Conservation (phyloP, 108 stramenopile species). For the Licmophora abbreviata region DNA sequence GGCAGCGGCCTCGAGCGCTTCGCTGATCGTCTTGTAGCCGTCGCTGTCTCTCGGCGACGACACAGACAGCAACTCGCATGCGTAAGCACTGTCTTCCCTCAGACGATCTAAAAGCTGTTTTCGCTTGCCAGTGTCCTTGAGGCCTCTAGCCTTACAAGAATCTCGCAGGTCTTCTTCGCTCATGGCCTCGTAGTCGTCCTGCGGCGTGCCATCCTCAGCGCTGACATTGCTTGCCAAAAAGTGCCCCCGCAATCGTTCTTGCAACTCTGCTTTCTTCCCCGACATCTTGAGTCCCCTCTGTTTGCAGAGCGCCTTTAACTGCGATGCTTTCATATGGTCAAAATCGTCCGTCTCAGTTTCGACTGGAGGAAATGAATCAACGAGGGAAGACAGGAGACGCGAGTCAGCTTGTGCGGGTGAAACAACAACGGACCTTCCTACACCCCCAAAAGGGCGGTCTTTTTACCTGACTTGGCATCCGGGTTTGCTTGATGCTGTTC, state of each 20-base stretch:
- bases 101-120: slow-evolving; percentile 40
- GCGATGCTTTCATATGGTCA: slow-evolving; percentile 62
- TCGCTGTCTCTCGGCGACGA: slow-evolving; percentile 18
- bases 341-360: slow-evolving; percentile 43
- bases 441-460: slow-evolving; percentile 1
- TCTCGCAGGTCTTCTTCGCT: slow-evolving; percentile 63
- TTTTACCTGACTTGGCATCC: slow-evolving; percentile 5
- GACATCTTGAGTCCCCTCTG: slow-evolving; percentile 74
- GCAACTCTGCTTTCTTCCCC: slow-evolving; percentile 75
- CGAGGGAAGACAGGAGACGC: neutral
- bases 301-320: slow-evolving; percentile 80
- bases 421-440: neutral
- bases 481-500: slow-evolving; percentile 16
- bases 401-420: neutral
- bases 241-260: slow-evolving; percentile 65
- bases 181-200: slow-evolving; percentile 72
- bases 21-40: slow-evolving; percentile 37
- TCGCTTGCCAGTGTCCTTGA: slow-evolving; percentile 37
- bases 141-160: slow-evolving; percentile 33
- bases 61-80: slow-evolving; percentile 31
- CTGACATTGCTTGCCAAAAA: slow-evolving; percentile 18
- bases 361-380: slow-evolving; percentile 1
- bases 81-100: slow-evolving; percentile 37
- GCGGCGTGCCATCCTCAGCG: neutral
- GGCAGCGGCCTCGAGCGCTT: slow-evolving; percentile 45